Percentiles rank a stretch among this genome's conserved stretches.
phyloP scores from a whole-genome alignment of 176 grass and related monocot species.

The Raddia distichophylla region DNA sequence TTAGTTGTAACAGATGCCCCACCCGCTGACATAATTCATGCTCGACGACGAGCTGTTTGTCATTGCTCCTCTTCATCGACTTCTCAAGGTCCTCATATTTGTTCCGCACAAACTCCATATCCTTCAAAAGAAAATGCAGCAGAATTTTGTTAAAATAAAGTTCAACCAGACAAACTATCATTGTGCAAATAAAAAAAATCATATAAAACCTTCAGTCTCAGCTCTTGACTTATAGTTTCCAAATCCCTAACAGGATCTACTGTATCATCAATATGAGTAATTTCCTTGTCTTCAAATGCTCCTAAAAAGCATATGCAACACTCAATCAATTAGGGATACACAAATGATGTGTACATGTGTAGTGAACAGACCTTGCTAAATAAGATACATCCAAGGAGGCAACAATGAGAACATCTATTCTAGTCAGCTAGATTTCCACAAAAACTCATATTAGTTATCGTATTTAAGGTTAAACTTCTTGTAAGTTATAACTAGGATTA shows the following conservation, averaged over 20 bases:
- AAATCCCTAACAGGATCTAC: constrained; percentile 98
- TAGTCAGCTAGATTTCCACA: background rate
- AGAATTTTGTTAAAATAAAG: background rate
- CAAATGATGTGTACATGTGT: background rate
- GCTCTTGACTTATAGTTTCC: constrained; percentile 86
- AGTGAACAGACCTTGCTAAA: constrained; percentile 3
- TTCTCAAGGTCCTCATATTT: constrained; percentile 91
- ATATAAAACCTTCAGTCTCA: constrained; percentile 85
- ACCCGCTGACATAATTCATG: constrained; percentile 90
- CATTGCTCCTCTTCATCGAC: constrained; percentile 99
- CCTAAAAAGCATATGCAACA: constrained; percentile 52
- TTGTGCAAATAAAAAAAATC: constrained; percentile 18
- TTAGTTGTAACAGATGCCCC: constrained; percentile 7
- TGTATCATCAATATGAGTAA: constrained; percentile 93
- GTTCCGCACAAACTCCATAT: constrained; percentile 78
- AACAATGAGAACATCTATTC: background rate
- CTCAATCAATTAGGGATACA: constrained; percentile 22
- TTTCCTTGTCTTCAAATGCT: constrained; percentile 94
- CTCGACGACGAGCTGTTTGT: constrained; percentile 93
- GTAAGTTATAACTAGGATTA: background rate
- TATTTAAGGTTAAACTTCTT: background rate
- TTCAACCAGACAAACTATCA: constrained; percentile 1
- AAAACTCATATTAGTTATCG: constrained; percentile 2
- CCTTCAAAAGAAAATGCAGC: constrained; percentile 55
- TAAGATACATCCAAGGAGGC: background rate